These are phyloP conservation scores for Mrakia gelida DNA, from an alignment of 768 basidiomycete species.

Conservation along the genomic window DNA sequence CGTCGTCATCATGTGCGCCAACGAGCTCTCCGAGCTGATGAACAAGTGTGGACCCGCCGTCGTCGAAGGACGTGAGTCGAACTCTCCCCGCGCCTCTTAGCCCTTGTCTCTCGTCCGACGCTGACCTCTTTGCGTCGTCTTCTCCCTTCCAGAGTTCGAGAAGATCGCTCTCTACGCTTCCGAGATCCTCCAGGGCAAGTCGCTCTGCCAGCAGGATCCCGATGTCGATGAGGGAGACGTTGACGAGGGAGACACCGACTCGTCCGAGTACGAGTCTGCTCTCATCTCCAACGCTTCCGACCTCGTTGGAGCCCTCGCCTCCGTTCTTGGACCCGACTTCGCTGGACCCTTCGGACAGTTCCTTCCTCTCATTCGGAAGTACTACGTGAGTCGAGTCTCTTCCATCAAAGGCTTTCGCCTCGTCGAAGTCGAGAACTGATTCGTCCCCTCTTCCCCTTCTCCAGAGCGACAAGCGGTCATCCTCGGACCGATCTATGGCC, in stretches of 20 bases:
- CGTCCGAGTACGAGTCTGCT: conserved; percentile 91
- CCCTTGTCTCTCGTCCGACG: background rate
- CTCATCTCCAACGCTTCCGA: conserved; percentile 91
- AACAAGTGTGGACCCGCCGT: conserved; percentile 86
- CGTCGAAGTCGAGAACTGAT: background rate
- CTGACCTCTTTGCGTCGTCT: background rate
- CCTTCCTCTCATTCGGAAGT: conserved; percentile 83
- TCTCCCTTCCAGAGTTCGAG: conserved; percentile 52
- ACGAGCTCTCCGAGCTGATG: conserved; percentile 84
- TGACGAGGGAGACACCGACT: conserved; percentile 46
- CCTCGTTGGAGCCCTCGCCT: conserved; percentile 82
- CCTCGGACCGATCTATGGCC: conserved; percentile 86
- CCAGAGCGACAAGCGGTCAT: conserved; percentile 69
- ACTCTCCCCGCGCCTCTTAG: background rate
- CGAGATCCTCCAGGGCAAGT: conserved; percentile 87
- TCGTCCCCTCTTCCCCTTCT: background rate
- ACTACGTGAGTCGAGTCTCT: conserved; percentile 62
- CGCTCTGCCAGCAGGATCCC: conserved; percentile 92
- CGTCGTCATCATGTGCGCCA: conserved; percentile 81
- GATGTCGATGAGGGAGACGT: conserved; percentile 78
- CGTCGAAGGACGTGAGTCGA: conserved; percentile 64
- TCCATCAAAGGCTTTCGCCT: background rate
- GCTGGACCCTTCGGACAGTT: conserved; percentile 74
- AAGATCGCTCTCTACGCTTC: conserved; percentile 72
- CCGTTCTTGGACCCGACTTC: conserved; percentile 79